Conservation (phyloP, 257 asterid species). For the Nemophila menziesii region DNA sequence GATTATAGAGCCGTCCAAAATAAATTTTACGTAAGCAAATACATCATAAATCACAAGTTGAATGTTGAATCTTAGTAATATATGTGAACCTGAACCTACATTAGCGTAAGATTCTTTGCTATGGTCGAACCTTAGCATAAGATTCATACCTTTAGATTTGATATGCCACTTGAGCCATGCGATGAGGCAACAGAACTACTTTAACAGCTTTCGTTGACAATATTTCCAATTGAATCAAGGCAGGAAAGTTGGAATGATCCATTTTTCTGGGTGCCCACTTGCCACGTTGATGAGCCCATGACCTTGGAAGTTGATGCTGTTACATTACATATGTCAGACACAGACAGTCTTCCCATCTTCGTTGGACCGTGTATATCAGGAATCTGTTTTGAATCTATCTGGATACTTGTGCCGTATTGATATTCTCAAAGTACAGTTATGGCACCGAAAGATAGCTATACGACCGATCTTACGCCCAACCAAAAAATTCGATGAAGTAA, state of each 20-base stretch:
- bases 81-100: too few relatives aligned
- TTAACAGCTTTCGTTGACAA: background rate
- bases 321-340: background rate
- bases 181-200: conserved; percentile 7
- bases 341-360: background rate
- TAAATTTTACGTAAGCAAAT: too few relatives aligned
- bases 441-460: conserved; percentile 8
- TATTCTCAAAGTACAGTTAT: background rate
- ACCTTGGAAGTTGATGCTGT: background rate
- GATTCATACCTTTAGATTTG: too few relatives aligned
- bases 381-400: conserved; percentile 3
- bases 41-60: too few relatives aligned
- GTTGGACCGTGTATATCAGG: conserved; percentile 3
- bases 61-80: too few relatives aligned
- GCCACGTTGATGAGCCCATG: background rate
- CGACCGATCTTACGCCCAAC: background rate
- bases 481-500: too few relatives aligned
- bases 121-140: too few relatives aligned
- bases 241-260: background rate
- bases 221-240: background rate
- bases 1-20: too few relatives aligned
- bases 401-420: conserved; percentile 5
- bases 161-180: conserved; percentile 7
- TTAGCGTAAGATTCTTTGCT: too few relatives aligned
- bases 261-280: background rate